Evolutionary conservation across 768 basidiomycete genomes (phyloP).

Genomic region (Hypholoma sublateritium): DNA sequence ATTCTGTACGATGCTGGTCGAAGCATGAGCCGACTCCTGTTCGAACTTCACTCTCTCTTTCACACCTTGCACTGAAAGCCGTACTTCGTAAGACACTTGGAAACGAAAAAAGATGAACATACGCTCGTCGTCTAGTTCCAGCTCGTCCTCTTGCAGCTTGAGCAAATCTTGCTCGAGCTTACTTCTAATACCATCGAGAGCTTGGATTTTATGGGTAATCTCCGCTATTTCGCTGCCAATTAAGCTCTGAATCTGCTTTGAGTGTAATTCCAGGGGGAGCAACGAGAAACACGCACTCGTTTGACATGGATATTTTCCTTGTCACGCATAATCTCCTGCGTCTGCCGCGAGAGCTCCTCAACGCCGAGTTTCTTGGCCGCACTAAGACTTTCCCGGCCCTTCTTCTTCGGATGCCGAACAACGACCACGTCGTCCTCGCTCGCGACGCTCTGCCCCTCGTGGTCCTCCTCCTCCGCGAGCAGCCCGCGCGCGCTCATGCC

Average conservation of each 20-base stretch:
- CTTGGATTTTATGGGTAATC: slow-evolving; percentile 86
- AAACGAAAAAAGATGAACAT: slow-evolving; percentile 28
- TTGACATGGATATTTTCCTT: slow-evolving; percentile 92
- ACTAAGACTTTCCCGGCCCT: slow-evolving; percentile 67
- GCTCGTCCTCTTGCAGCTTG: slow-evolving; percentile 89
- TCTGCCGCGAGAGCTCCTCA: slow-evolving; percentile 84
- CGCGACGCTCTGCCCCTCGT: slow-evolving; percentile 59
- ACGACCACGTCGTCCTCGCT: slow-evolving; percentile 79
- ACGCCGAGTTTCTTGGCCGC: slow-evolving; percentile 71
- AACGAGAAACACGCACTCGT: slow-evolving; percentile 52
- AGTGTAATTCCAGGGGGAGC: slow-evolving; percentile 2
- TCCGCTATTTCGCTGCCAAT: slow-evolving; percentile 86
- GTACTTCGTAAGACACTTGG: slow-evolving; percentile 3
- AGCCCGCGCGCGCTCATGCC: slow-evolving; percentile 80
- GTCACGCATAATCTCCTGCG: slow-evolving; percentile 83
- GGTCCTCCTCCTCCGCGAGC: slow-evolving; percentile 54
- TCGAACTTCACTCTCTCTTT: slow-evolving; percentile 81
- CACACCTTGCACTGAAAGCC: slow-evolving; percentile 78
- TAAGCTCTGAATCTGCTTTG: slow-evolving; percentile 54
- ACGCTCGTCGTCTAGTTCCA: slow-evolving; percentile 97
- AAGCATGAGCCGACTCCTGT: slow-evolving; percentile 36
- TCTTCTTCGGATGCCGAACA: slow-evolving; percentile 48
- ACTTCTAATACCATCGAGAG: slow-evolving; percentile 75
- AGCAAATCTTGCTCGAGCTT: slow-evolving; percentile 83
- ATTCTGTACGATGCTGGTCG: slow-evolving; percentile 33